A percentile compares a stretch with the other conserved stretches of the same genome.
phyloP scores from a whole-genome alignment of 306 rosid species.

The Abrus pulchellus region DNA sequence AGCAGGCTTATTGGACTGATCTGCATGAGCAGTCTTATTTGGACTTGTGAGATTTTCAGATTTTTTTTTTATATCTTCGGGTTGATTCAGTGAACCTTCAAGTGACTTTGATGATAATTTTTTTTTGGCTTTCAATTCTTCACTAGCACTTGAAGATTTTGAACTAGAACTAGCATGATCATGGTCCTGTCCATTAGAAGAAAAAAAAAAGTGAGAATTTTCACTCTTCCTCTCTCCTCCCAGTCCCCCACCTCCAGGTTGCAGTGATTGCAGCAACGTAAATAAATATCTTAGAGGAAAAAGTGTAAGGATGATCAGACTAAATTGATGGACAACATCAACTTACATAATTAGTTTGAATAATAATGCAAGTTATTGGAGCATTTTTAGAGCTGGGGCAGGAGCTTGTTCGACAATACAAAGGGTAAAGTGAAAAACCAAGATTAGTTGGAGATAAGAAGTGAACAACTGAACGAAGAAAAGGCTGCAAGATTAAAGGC shows the following conservation, averaged over 20 bases:
- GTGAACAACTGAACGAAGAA: slow-evolving; percentile 40
- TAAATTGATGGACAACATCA: neutral
- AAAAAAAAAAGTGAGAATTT: neutral
- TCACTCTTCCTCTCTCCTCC: slow-evolving; percentile 20
- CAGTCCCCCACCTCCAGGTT: neutral
- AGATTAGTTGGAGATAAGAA: slow-evolving; percentile 13
- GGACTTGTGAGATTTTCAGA: slow-evolving; percentile 45
- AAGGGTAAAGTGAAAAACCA: slow-evolving; percentile 24
- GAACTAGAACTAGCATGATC: slow-evolving; percentile 57
- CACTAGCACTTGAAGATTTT: slow-evolving; percentile 54
- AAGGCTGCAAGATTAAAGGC: slow-evolving; percentile 37
- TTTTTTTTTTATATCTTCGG: slow-evolving; percentile 50
- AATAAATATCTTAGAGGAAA: slow-evolving; percentile 1
- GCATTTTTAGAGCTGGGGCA: neutral
- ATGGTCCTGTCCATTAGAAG: slow-evolving; percentile 63
- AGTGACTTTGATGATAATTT: slow-evolving; percentile 52
- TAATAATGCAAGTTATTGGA: neutral
- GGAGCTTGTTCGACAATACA: slow-evolving; percentile 3
- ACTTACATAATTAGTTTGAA: slow-evolving; percentile 2
- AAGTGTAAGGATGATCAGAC: neutral
- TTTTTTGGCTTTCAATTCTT: slow-evolving; percentile 49
- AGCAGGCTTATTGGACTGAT: slow-evolving; percentile 52
- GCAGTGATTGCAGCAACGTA: neutral
- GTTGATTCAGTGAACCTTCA: slow-evolving; percentile 48
- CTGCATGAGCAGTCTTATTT: slow-evolving; percentile 45